These are phyloP conservation scores for Colletotrichum sp. DNA, from an alignment of 2,329 filamentous ascomycete genomes.

Conservation along the genomic window DNA sequence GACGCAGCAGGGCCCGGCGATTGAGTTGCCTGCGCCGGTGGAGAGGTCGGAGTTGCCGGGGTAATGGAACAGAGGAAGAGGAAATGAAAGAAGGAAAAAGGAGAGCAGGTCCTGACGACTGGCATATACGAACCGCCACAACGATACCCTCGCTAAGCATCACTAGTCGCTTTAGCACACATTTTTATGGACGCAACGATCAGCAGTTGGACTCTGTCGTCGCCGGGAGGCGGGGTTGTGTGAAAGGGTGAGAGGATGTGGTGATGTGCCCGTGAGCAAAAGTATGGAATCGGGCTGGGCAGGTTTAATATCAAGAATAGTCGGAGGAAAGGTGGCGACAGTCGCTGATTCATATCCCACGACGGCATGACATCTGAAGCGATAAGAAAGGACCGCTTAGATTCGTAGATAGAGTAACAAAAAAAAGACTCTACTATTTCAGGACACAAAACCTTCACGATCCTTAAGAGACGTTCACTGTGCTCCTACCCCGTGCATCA, in stretches of 20 bases:
- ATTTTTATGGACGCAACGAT: not conserved
- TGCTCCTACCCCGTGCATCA: not conserved
- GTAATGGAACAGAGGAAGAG: not conserved
- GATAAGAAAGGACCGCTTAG: not conserved
- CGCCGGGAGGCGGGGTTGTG: not conserved
- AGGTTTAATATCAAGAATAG: not conserved
- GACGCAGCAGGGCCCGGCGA: conserved; percentile 7
- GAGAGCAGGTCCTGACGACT: not conserved
- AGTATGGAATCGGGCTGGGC: not conserved
- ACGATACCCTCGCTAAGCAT: conserved; percentile 21
- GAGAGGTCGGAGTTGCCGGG: conserved; percentile 14
- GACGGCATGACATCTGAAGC: not conserved
- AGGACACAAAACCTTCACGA: not conserved
- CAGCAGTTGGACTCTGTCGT: not conserved
- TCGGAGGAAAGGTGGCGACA: not conserved
- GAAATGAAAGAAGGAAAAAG: rapidly evolving
- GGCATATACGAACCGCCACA: not conserved
- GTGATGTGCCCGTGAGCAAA: not conserved
- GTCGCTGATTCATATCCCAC: not conserved
- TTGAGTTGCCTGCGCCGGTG: conserved; percentile 12
- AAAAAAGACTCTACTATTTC: not conserved
- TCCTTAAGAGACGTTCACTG: not conserved
- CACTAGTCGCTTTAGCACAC: not conserved
- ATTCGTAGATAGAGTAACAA: not conserved
- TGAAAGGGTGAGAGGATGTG: not conserved